These are phyloP conservation scores for Penicillium sp. DNA, from an alignment of 2,329 filamentous ascomycete species.

Conservation along the genomic window DNA sequence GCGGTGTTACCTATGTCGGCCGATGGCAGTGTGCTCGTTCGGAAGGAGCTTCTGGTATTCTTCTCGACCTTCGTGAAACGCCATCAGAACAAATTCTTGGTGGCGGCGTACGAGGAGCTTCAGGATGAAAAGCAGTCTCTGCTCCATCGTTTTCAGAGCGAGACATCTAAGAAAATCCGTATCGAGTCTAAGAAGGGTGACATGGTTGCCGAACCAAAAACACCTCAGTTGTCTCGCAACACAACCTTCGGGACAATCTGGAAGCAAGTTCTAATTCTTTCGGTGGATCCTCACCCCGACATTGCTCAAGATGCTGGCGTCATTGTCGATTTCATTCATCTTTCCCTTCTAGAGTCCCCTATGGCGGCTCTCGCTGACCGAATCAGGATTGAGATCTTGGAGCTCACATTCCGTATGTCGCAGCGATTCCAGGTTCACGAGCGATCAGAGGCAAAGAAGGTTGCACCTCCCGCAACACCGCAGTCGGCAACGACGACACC, in stretches of 20 bases:
- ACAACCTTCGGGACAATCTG: constrained; percentile 91
- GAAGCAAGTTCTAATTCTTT: constrained; percentile 88
- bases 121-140: constrained; percentile 75
- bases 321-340: constrained; percentile 84
- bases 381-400: constrained; percentile 65
- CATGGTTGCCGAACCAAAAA: constrained; percentile 26
- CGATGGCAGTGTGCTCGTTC: constrained; percentile 90
- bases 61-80: constrained; percentile 86
- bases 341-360: constrained; percentile 72
- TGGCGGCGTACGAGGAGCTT: constrained; percentile 87
- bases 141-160: constrained; percentile 49
- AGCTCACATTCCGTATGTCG: constrained; percentile 32
- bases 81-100: constrained; percentile 88
- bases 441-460: constrained; percentile 34
- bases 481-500: constrained; percentile 45
- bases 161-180: constrained; percentile 19
- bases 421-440: constrained; percentile 42
- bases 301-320: constrained; percentile 79
- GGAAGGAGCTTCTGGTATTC: constrained; percentile 90
- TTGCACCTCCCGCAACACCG: constrained; percentile 45
- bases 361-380: constrained; percentile 68
- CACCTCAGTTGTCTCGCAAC: constrained; percentile 63
- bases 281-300: constrained; percentile 91
- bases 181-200: constrained; percentile 23
- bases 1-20: constrained; percentile 87